A percentile compares a stretch with the other conserved stretches of the same genome.
Evolutionary conservation across 1,284 basidiomycete genomes (phyloP).

Genomic region (Ustilago trichophora): DNA sequence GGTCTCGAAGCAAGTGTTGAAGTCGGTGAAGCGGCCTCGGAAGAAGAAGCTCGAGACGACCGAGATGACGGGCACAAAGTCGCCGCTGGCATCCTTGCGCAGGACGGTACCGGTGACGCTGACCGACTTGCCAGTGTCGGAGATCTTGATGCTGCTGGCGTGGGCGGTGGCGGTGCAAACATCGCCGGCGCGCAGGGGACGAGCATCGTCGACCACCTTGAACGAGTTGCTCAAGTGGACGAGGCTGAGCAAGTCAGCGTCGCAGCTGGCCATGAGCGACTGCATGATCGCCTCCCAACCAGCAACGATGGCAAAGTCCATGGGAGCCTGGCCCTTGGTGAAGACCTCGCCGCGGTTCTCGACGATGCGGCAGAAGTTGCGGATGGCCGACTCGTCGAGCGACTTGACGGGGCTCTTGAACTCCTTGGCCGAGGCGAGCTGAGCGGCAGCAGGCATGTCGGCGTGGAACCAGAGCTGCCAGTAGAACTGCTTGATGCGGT

Average conservation of each 20-base stretch:
- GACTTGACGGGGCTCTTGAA: conserved; percentile 53
- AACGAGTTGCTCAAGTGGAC: conserved; percentile 98
- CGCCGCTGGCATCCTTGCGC: conserved; percentile 65
- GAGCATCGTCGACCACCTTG: conserved; percentile 81
- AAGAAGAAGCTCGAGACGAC: conserved; percentile 96
- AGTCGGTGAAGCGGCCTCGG: conserved; percentile 92
- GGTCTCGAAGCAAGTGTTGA: conserved; percentile 89
- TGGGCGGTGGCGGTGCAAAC: conserved; percentile 87
- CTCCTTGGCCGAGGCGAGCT: conserved; percentile 41
- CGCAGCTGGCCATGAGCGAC: conserved; percentile 59
- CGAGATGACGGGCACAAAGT: conserved; percentile 93
- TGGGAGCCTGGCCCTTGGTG: conserved; percentile 75
- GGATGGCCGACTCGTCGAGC: conserved; percentile 75
- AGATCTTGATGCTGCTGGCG: conserved; percentile 88
- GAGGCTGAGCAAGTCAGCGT: conserved; percentile 78
- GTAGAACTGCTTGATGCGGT: conserved; percentile 78
- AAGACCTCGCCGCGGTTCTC: conserved; percentile 92
- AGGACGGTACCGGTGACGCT: conserved; percentile 53
- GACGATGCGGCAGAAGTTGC: conserved; percentile 90
- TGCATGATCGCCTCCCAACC: conserved; percentile 75
- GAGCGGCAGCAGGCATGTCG: conserved; percentile 51
- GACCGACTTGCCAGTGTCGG: conserved; percentile 81
- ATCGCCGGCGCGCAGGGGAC: conserved; percentile 83
- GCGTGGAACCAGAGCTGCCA: conserved; percentile 63
- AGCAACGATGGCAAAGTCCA: conserved; percentile 98